Conservation (phyloP, 2,329 filamentous ascomycete genomes). For the Fusarium chlamydosporum region DNA sequence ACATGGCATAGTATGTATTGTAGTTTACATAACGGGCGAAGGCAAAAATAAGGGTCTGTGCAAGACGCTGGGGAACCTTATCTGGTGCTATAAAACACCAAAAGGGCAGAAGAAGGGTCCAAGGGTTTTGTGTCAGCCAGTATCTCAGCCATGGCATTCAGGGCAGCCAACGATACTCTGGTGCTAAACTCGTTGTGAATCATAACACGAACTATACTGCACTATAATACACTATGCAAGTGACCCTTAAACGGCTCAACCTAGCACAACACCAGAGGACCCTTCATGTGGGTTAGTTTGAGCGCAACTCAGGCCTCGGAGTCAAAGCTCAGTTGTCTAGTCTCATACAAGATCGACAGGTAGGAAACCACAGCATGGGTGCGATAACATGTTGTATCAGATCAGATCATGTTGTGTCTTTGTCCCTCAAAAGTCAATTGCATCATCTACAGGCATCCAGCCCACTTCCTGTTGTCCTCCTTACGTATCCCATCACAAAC, state of each 20-base stretch:
- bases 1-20: conserved; percentile 7
- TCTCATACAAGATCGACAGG: conserved; percentile 8
- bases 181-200: neutral
- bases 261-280: neutral
- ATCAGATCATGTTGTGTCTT: conserved; percentile 6
- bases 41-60: neutral
- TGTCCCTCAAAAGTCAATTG: neutral
- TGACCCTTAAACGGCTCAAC: conserved; percentile 28
- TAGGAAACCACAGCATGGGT: neutral
- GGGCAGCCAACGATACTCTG: conserved; percentile 4
- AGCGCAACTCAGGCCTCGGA: neutral
- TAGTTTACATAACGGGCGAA: neutral
- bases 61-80: conserved; percentile 10
- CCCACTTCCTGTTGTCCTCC: neutral
- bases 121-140: conserved; percentile 33
- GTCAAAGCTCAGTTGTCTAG: neutral
- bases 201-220: conserved; percentile 1
- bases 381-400: neutral
- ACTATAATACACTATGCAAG: conserved; percentile 2
- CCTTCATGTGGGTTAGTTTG: neutral
- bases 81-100: conserved; percentile 21
- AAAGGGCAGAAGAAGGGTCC: conserved; percentile 20
- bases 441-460: neutral
- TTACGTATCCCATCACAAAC: conserved; percentile 2
- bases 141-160: conserved; percentile 26